Conservation (phyloP, 2,329 filamentous ascomycete genomes). For the Epichloe scottii region DNA sequence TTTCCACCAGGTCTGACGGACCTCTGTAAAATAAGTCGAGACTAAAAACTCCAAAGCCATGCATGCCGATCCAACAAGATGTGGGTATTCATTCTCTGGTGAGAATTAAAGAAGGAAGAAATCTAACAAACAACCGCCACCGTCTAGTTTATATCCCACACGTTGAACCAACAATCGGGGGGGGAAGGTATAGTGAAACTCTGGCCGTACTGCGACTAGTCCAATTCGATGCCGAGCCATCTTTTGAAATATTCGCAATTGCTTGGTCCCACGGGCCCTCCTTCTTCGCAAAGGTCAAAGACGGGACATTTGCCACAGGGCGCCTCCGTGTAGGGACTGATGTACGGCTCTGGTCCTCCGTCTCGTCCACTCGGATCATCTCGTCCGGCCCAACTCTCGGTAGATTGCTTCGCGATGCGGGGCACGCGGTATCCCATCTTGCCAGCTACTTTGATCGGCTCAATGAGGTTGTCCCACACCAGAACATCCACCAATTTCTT, state of each 20-base stretch:
- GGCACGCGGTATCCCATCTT: constrained; percentile 40
- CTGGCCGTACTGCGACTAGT: not conserved
- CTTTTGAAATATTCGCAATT: constrained; percentile 86
- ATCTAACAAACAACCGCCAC: not conserved
- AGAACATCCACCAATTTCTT: constrained; percentile 79
- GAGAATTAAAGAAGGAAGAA: not conserved
- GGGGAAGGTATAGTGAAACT: too few relatives aligned
- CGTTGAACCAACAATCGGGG: too few relatives aligned
- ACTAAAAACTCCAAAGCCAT: constrained; percentile 10
- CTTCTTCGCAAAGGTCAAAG: constrained; percentile 82
- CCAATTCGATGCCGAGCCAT: constrained; percentile 48
- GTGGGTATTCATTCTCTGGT: not conserved
- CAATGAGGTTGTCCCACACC: constrained; percentile 74
- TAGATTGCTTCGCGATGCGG: constrained; percentile 33
- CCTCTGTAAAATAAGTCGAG: not conserved
- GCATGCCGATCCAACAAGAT: constrained; percentile 5
- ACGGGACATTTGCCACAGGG: constrained; percentile 90
- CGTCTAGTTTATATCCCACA: not conserved
- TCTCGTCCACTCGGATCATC: constrained; percentile 24
- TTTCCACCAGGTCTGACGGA: not conserved
- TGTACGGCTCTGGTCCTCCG: constrained; percentile 29
- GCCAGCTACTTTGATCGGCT: constrained; percentile 42
- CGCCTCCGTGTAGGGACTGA: constrained; percentile 73
- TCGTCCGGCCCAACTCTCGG: constrained; percentile 27
- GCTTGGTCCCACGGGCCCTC: constrained; percentile 76